Evolutionary conservation across 352 stramenopile genomes (phyloP).

Genomic region (Pelagophyceae sp.): DNA sequence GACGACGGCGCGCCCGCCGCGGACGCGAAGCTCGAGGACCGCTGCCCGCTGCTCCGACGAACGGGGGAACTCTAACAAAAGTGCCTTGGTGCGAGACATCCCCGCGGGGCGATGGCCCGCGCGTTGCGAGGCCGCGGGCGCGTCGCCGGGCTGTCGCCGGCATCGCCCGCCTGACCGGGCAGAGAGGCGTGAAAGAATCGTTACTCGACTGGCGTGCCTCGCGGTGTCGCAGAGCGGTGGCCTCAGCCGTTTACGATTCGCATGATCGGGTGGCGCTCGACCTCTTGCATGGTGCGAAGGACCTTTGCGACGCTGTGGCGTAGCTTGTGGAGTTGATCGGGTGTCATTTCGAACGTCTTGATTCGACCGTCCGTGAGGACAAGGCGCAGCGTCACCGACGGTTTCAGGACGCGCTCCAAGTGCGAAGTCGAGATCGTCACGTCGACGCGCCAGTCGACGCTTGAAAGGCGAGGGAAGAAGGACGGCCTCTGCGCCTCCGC

Average conservation of each 20-base stretch:
- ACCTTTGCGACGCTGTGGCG: conserved; percentile 29
- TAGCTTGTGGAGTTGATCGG: conserved; percentile 27
- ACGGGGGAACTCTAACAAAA: no score
- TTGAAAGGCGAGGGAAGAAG: conserved; percentile 4
- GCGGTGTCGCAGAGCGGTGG: not conserved
- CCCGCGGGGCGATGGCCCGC: no score
- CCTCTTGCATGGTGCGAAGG: conserved; percentile 26
- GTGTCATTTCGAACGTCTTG: conserved; percentile 21
- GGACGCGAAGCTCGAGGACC: no score
- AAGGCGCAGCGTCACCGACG: conserved; percentile 21
- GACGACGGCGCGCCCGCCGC: no score
- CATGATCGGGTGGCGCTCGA: conserved; percentile 32
- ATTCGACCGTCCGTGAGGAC: conserved; percentile 17
- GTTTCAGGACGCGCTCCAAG: conserved; percentile 25
- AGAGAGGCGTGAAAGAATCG: no score
- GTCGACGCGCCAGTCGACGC: conserved; percentile 27
- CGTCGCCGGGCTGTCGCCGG: no score
- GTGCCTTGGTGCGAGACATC: no score
- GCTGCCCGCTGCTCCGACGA: no score
- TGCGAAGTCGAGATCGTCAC: conserved; percentile 29
- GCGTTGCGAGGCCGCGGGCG: no score
- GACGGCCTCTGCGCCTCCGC: no score
- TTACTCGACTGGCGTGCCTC: no score
- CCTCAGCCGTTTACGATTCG: conserved; percentile 1
- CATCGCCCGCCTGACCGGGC: no score